Evolutionary conservation across 2,329 filamentous ascomycete genomes (phyloP).

Genomic region (Aspergillus sp.): DNA sequence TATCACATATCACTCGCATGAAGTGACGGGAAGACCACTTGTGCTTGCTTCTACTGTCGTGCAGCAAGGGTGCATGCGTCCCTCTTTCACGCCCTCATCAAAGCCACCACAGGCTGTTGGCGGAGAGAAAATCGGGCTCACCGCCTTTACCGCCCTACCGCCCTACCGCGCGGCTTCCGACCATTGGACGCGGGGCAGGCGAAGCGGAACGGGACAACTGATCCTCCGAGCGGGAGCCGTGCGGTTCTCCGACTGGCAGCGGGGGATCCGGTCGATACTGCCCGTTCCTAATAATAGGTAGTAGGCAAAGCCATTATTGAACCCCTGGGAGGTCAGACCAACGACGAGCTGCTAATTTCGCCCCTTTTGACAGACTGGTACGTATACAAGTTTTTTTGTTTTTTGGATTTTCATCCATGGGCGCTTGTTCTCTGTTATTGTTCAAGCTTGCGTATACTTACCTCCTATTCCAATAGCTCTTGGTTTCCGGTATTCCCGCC

Average conservation of each 20-base stretch:
- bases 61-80: constrained; percentile 15
- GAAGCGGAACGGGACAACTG: constrained; percentile 19
- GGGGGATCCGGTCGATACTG: neutral
- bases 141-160: constrained; percentile 17
- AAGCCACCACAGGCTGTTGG: constrained; percentile 9
- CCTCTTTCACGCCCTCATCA: constrained; percentile 16
- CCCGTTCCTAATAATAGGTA: neutral
- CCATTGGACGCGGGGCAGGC: constrained; percentile 21
- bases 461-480: neutral
- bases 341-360: neutral
- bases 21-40: neutral
- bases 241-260: neutral
- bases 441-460: neutral
- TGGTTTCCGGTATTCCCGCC: constrained; percentile 12
- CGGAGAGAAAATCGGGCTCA: constrained; percentile 14
- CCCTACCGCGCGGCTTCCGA: constrained; percentile 19
- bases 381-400: neutral
- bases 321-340: neutral
- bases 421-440: neutral
- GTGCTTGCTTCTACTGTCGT: constrained; percentile 5
- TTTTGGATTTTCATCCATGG: neutral
- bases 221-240: constrained; percentile 15
- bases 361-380: neutral
- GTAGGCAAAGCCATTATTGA: neutral
- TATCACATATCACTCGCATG: neutral